These are phyloP conservation scores for Phlebopus sp. DNA, from an alignment of 1,284 basidiomycete species.

Conservation along the genomic window DNA sequence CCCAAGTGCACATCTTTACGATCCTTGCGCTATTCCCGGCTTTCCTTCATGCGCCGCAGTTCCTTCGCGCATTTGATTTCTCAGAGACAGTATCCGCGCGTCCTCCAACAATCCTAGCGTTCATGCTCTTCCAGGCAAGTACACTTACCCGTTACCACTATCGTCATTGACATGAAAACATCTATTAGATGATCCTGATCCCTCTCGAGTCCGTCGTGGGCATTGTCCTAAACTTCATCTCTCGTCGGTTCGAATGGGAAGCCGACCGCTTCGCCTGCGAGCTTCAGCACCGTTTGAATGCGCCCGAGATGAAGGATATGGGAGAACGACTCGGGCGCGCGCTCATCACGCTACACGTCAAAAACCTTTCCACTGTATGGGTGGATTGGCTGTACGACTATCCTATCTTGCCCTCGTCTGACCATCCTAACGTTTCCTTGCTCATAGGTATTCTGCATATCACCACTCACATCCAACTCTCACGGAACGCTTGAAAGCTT, in stretches of 20 bases:
- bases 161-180: neutral
- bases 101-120: conserved; percentile 86
- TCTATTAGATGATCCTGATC: conserved; percentile 69
- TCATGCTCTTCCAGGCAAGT: conserved; percentile 78
- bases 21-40: conserved; percentile 89
- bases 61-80: conserved; percentile 89
- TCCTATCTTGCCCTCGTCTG: neutral
- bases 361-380: conserved; percentile 90
- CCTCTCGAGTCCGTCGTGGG: conserved; percentile 80
- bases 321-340: conserved; percentile 78
- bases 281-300: conserved; percentile 51
- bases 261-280: conserved; percentile 83
- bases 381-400: conserved; percentile 77
- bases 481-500: conserved; percentile 78
- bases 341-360: conserved; percentile 80
- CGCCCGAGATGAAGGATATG: conserved; percentile 62
- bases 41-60: conserved; percentile 83
- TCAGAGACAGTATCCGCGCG: conserved; percentile 57
- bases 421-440: neutral
- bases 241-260: conserved; percentile 85
- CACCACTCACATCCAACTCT: conserved; percentile 92
- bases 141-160: neutral
- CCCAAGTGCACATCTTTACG: conserved; percentile 84
- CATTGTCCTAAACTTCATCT: conserved; percentile 78
- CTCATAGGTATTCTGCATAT: conserved; percentile 77